These are phyloP conservation scores for Naganishia kalamii DNA, from an alignment of 768 basidiomycete genomes.

Conservation along the genomic window DNA sequence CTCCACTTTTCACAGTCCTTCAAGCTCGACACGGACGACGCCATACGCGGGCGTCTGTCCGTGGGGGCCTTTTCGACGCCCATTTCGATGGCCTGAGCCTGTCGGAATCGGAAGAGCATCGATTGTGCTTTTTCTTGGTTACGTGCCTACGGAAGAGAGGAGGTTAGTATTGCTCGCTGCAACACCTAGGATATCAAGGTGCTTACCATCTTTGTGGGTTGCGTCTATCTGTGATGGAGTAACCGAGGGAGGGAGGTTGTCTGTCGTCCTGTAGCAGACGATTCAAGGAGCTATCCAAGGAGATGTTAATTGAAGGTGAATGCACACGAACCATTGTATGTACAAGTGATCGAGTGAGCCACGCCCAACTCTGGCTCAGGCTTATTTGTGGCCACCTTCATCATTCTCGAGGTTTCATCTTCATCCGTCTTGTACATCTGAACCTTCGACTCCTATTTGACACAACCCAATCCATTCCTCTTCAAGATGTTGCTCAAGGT, in stretches of 20 bases:
- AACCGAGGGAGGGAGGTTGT: neutral
- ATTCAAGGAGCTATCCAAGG: too few species aligned
- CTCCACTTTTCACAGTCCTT: conserved; percentile 92
- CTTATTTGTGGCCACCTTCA: neutral
- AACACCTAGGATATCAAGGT: too few species aligned
- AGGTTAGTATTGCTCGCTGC: neutral
- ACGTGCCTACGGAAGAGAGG: conserved; percentile 59
- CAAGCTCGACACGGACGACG: conserved; percentile 81
- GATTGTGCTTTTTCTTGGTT: conserved; percentile 95
- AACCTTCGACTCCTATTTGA: neutral
- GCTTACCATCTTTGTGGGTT: too few species aligned
- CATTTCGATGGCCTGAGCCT: conserved; percentile 91
- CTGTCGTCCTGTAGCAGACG: too few species aligned
- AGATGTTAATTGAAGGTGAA: neutral
- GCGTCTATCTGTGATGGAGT: neutral
- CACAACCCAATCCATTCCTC: neutral
- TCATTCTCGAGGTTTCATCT: too few species aligned
- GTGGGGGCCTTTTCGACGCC: conserved; percentile 70
- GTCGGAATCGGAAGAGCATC: conserved; percentile 64
- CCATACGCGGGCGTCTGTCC: conserved; percentile 86
- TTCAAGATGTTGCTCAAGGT: conserved; percentile 42
- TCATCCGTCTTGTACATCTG: too few species aligned
- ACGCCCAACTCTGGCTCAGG: neutral
- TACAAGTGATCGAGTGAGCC: too few species aligned
- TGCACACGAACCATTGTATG: too few species aligned